phyloP scores from a whole-genome alignment of 2,329 filamentous ascomycete genomes.

The Metarhizium sp. region DNA sequence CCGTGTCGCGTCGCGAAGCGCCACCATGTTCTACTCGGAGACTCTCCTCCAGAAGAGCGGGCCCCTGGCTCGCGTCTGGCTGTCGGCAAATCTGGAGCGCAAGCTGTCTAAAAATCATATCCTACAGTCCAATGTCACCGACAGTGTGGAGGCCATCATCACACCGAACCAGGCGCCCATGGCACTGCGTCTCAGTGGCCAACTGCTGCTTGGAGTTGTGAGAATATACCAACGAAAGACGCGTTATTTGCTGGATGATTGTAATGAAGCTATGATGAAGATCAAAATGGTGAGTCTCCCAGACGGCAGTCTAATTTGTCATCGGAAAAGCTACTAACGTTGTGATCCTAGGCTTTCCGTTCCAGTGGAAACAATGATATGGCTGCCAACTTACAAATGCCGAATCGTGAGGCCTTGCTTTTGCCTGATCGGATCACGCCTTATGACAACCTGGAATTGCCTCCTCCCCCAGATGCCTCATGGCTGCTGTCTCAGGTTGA shows the following conservation, averaged over 20 bases:
- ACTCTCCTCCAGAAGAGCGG: constrained; percentile 93
- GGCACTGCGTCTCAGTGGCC: constrained; percentile 86
- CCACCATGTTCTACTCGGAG: constrained; percentile 93
- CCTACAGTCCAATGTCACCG: constrained; percentile 85
- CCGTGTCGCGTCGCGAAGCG: constrained; percentile 20
- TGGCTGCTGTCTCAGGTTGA: constrained; percentile 72
- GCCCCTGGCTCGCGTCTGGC: constrained; percentile 93
- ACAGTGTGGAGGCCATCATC: constrained; percentile 92
- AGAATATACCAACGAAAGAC: constrained; percentile 97
- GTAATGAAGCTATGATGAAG: constrained; percentile 93
- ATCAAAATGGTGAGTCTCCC: constrained; percentile 77
- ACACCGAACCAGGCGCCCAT: constrained; percentile 88
- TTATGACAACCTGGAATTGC: constrained; percentile 65
- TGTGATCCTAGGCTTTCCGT: constrained; percentile 66
- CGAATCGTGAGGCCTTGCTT: constrained; percentile 77
- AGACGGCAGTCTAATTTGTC: not conserved
- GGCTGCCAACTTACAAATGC: constrained; percentile 69
- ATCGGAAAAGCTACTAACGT: constrained; percentile 14
- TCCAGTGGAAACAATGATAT: constrained; percentile 92
- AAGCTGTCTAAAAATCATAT: constrained; percentile 97
- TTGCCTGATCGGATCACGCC: constrained; percentile 90
- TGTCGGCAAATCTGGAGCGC: constrained; percentile 95
- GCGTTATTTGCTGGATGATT: constrained; percentile 91
- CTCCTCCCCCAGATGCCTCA: constrained; percentile 82
- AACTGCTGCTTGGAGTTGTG: constrained; percentile 89